Base-by-base conservation (phyloP, 2,329 filamentous ascomycete species). In the Alternaria arbusti region DNA sequence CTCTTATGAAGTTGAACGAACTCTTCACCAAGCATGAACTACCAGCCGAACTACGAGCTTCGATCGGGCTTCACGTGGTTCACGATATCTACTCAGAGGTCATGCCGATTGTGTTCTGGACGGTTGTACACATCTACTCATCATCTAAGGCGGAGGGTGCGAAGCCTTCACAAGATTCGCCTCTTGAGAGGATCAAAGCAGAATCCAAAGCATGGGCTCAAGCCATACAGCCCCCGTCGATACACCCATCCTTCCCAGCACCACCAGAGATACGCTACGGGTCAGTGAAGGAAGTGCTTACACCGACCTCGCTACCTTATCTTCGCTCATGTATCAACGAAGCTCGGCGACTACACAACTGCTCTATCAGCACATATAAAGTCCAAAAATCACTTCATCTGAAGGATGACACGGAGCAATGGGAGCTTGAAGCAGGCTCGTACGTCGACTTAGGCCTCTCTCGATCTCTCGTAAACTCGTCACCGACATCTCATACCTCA, bases 171-270 rank as follows among this genome's bases (percentile, higher is more conserved):
- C 36, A 59, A 20, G 59, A 55, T 3, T 70, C 68, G 4, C 70
- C 73, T 3, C 61, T 80, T 5, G 57, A 64, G 20, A 68, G 55
- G 25, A 73, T 80, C 20, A 70, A 70, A 32, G 54, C 65, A 46
- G 77, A 80, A 51, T 79, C 75, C 1, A 71, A 68, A 36, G 15
- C 43, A 3, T 79, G 73, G 72, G 77, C 72, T 11, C 64, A 74
- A 65, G 77, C 74, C 11, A 59, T 70, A 11, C 78, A 80, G 54
- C 78, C 76, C 28, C 75, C 77, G 4, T 76, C 76, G 11, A 76
- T 80, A 43, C 77, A 80, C 45, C 76, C 78, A 1, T 69, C 73
- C 1, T 79, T 79, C 57, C 77, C 77, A 9, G 71, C 77, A 32
- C 78, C 78, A 15, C 76, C 77, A 12, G 73, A 71, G 40, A 75